Base-by-base conservation (phyloP, 371 early-diverging fungal species). In the Thermomucor indicae-seudaticae region DNA sequence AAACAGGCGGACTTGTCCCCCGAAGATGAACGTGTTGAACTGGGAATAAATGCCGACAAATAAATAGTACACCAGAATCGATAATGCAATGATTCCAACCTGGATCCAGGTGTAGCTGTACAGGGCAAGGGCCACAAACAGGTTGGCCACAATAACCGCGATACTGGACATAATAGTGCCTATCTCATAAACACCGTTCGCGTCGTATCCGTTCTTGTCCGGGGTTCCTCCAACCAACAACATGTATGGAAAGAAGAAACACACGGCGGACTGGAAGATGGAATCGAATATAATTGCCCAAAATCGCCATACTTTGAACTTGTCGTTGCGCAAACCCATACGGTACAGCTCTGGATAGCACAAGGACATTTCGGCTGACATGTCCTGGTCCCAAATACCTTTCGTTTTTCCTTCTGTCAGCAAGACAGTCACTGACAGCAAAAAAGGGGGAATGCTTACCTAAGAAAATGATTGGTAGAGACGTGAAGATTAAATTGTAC, bases 321-420 rank as follows among this genome's bases (percentile, higher is more conserved):
- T 81, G 46, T 80, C 80, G 53, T 93, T 87, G 47, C 81, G 78
- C 47, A 95, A 82, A 27, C 97, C 96, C 59, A 89, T 83, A 28
- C 79, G 81, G 60, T 95, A 95, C 4, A 95, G 79, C 57, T 91
- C 84, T 6, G 97, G 95, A 51, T 91, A 85, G 14, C 77, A 72
- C 47, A 91, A 60, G 4, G 90, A 84, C 0, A 83, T 73, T 23
- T 75, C 65, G 6, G 84, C 86, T 50, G 85, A 80, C 29, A 96
- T 62, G 60, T 95, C 96, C 67, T 92, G 94, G 67, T 97, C 97
- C 74, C 95, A 89, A 12, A 90, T 87, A 40, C 95, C 37, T 37
- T 5, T 11, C 32, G 32, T 10, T 32, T 56, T 47, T 16, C 4
- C n/a, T 2, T 1, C 4, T 20, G 23, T 14, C 10, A 6, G 14